Evolutionary conservation across 805 yeast genomes (phyloP), one percentile per base, ranked within the genome.

Genomic region (Metschnikowia cerradonensis): DNA sequence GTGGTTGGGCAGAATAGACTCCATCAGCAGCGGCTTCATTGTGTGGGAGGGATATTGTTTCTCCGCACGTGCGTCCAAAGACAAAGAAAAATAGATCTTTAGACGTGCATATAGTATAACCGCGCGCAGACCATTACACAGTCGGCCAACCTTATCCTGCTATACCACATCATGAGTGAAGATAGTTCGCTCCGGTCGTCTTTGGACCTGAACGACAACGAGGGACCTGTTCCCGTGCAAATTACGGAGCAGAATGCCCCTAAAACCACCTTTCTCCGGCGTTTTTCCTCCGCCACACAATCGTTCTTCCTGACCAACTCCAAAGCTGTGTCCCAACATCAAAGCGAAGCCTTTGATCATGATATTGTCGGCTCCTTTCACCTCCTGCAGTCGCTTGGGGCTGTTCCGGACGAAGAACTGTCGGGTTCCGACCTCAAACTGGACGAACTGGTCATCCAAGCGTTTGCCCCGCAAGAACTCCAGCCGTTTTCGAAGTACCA

Each of bases 251-350:
- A 45, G 3, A 31, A 43, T 17, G 47, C 47, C 13, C 46, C 40
- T 7, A 41, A 35, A 15, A 38, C 46, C 10, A 45, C 60, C 5
- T 38, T 51, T 3, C 43, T 50, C 17, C 47, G 64, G 38, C 41
- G 63, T 22, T 14, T 59, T 2, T 61, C 65, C 5, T 45, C 51
- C 14, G 62, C 63, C 19, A 52, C 61, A 2, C 36, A 52, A 6
- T 41, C 50, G 6, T 50, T 52, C n/a, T 50, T 50, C 22, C 53
- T 50, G 51, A 15, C 37, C 13, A 33, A 32, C 19, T 17, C 33
- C 20, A 11, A 4, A 14, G 34, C 40, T 1, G 30, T 36, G 10
- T 3, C 39, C 47, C 7, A 48, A 4, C 8, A 38, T 6, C 50
- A 46, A 11, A 35, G 31, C 26, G 56, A 53, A 19, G 41, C 48